Evolutionary conservation across 441 rosid species (phyloP).

Genomic region (Bocquillonia castaneifolia): DNA sequence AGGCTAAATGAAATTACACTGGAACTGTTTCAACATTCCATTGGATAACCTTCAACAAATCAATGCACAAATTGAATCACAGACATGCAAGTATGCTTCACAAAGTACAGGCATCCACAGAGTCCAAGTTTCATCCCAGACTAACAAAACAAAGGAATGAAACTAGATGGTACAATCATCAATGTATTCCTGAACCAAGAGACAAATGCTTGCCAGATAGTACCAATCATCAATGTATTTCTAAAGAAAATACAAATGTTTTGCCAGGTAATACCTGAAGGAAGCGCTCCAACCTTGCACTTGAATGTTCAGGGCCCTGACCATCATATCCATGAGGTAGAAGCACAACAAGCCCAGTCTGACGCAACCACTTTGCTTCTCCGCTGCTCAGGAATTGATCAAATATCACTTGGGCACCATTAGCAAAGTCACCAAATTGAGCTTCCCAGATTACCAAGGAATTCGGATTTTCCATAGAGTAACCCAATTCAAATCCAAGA

Average conservation of each 20-base stretch:
- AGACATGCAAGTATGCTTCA: neutral
- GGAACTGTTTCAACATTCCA: neutral
- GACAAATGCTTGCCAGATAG: too few relatives aligned
- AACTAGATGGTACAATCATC: neutral
- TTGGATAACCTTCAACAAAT: neutral
- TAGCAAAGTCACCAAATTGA: slow-evolving; percentile 93
- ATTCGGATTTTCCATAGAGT: slow-evolving; percentile 94
- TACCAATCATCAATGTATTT: too few relatives aligned
- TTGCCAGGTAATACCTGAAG: slow-evolving; percentile 61
- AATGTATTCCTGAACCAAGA: neutral
- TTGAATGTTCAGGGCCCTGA: slow-evolving; percentile 99
- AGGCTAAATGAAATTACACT: neutral
- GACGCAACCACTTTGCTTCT: slow-evolving; percentile 97
- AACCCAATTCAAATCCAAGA: slow-evolving; percentile 96
- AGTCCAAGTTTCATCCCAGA: neutral
- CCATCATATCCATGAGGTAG: slow-evolving; percentile 99
- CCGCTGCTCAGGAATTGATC: slow-evolving; percentile 96
- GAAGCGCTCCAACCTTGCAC: slow-evolving; percentile 89
- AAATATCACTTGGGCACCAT: slow-evolving; percentile 94
- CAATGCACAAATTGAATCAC: too few relatives aligned
- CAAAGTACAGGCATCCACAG: neutral
- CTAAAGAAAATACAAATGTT: neutral
- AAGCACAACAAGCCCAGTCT: slow-evolving; percentile 82
- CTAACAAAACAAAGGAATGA: neutral
- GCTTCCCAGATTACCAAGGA: slow-evolving; percentile 95